A percentile compares a stretch with the other conserved stretches of the same genome.
Evolutionary conservation across 148 eudicot genomes (phyloP).

Genomic region (Hydrangea macrophylla): DNA sequence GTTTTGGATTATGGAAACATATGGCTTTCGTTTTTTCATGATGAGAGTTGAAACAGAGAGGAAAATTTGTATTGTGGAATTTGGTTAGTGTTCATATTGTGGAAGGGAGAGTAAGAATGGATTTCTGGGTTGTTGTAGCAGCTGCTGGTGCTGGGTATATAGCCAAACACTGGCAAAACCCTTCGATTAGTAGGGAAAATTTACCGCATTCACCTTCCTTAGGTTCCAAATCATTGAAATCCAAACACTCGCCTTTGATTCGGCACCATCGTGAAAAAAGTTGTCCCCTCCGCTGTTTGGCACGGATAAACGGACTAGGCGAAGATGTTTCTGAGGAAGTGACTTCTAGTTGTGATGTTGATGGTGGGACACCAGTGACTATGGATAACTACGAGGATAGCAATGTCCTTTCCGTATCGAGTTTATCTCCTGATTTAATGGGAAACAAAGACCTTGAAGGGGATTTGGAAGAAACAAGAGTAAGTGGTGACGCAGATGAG

Average conservation of each 20-base stretch:
- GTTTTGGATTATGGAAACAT: constrained; percentile 26
- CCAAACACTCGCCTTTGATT: constrained; percentile 28
- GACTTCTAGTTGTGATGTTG: constrained; percentile 28
- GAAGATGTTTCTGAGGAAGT: constrained; percentile 22
- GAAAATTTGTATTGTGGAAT: constrained; percentile 19
- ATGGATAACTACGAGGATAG: constrained; percentile 12
- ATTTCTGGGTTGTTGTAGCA: constrained; percentile 80
- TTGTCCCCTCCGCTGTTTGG: constrained; percentile 10
- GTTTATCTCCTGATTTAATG: constrained; percentile 17
- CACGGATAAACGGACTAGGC: constrained; percentile 12
- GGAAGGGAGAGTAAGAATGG: constrained; percentile 44
- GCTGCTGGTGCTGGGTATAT: constrained; percentile 82
- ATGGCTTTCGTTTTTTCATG: constrained; percentile 13
- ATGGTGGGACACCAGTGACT: constrained; percentile 18
- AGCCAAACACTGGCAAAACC: constrained; percentile 62
- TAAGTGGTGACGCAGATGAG: constrained; percentile 26
- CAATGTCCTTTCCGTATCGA: constrained; percentile 22
- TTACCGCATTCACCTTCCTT: constrained; percentile 25
- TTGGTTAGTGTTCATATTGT: constrained; percentile 20
- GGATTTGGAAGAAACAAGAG: constrained; percentile 23
- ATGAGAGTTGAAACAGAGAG: constrained; percentile 21
- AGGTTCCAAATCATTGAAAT: constrained; percentile 26
- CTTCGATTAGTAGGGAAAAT: constrained; percentile 32
- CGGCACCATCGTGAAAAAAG: constrained; percentile 28
- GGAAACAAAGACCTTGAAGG: constrained; percentile 20